phyloP scores from a whole-genome alignment of 75 land plant genomes.

The Pseudotsuga menziesii region DNA sequence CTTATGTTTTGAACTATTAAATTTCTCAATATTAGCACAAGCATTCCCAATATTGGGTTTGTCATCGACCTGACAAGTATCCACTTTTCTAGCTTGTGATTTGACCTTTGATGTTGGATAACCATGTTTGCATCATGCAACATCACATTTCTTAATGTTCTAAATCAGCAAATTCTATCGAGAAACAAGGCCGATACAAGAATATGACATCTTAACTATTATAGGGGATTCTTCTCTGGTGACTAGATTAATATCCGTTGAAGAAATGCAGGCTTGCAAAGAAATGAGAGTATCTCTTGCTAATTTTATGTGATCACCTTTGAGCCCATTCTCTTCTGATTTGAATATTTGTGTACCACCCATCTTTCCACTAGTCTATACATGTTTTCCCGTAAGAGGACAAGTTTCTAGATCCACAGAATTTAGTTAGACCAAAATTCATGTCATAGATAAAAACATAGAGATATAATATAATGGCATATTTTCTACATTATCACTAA shows the following conservation, averaged over 20 bases:
- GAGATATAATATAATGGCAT: too few relatives aligned
- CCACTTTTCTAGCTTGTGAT: not conserved
- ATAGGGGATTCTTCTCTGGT: not conserved
- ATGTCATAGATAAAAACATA: too few relatives aligned
- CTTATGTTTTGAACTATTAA: slow-evolving; percentile 4
- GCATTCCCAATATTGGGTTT: not conserved
- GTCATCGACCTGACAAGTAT: not conserved
- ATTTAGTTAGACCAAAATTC: too few relatives aligned
- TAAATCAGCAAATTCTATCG: not conserved
- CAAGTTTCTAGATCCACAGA: slow-evolving; percentile 1
- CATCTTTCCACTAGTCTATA: not conserved
- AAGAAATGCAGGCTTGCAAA: not conserved
- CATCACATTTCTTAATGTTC: not conserved
- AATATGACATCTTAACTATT: not conserved
- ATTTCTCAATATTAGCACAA: slow-evolving; percentile 9
- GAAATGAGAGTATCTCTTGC: not conserved
- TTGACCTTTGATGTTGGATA: not conserved
- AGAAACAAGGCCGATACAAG: not conserved
- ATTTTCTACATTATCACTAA: too few relatives aligned
- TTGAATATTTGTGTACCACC: not conserved
- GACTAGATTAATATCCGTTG: not conserved
- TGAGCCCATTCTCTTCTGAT: not conserved
- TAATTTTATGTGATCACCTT: not conserved
- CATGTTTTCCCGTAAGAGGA: not conserved
- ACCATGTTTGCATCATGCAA: not conserved